Evolutionary conservation across 768 basidiomycete genomes (phyloP), one percentile per base, ranked within the genome.

Genomic region (Serendipita vermifera): DNA sequence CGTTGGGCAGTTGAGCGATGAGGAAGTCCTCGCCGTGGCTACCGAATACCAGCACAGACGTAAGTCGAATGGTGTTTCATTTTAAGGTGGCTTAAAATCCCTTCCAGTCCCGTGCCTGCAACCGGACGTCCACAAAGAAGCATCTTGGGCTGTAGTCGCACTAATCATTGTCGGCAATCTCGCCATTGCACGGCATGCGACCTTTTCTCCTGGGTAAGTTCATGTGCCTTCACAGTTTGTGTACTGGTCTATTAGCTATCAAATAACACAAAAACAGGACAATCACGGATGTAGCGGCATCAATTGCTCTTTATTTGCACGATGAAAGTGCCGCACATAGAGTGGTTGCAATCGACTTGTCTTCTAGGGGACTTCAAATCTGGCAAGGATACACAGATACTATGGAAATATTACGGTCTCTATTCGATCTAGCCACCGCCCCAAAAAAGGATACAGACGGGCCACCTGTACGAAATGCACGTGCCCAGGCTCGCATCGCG

Each of bases 311-410:
- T 6, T 92, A 85, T 63, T 73, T 99, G 11, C 77, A 88, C 55
- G 83, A 88, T 58, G 81, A 85, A 48, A 71, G 75, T 5, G 81
- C 82, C 0, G 73, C 72, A 1, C 78, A 87, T 65, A 73, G 83
- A 5, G 73, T 79, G 3, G 73, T 92, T 11, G 90, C 87, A 0
- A 82, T 96, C 60, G 94, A 98, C 63, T 73, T 97, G 7, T 91
- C 88, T 62, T 83, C 87, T 1, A 81, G 87, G 40, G 94, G 94
- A 0, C 98, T 97, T 65, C 78, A 84, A 40, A 81, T 93, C 48
- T 98, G 93, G 92, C 91, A 96, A 64, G 82, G 90, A 61, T 91
- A 92, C 62, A 76, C 92, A 57, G 92, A 98, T 61, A 80, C 91
- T 0, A 85, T 91, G 73, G 83, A 84, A 58, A 82, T 96, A 55